Conservation (phyloP, 306 rosid genomes). For the Inga oerstediana region DNA sequence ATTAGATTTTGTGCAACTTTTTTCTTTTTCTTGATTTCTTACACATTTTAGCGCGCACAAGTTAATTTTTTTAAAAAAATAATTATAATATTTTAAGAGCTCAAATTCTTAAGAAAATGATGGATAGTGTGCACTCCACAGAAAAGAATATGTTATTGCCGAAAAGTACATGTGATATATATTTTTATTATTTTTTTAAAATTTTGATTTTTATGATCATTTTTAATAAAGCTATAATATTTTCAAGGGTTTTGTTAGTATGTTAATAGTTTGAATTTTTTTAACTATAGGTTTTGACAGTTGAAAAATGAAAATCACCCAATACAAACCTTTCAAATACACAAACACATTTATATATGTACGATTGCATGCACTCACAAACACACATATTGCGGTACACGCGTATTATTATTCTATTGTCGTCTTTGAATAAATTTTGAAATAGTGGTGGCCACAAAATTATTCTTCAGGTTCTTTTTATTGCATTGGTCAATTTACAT, state of each 20-base stretch:
- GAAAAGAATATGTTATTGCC: background rate
- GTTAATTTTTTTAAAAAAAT: background rate
- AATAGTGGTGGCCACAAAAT: background rate
- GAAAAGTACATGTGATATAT: background rate
- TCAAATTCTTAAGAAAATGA: no score
- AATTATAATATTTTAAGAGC: no score
- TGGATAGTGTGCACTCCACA: background rate
- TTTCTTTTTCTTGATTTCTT: background rate
- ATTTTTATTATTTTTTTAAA: background rate
- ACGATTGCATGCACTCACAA: no score
- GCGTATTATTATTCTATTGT: no score
- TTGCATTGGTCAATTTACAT: background rate
- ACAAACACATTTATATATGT: no score
- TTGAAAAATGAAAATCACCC: no score
- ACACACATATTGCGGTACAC: no score
- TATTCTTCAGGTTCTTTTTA: background rate
- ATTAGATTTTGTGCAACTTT: background rate
- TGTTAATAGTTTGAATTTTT: background rate
- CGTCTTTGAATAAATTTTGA: no score
- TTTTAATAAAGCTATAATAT: background rate
- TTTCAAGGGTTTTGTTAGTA: background rate
- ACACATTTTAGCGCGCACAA: background rate
- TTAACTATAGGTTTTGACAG: no score
- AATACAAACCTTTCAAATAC: no score
- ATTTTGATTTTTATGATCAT: background rate